A percentile compares a stretch with the other conserved stretches of the same genome.
Conservation (phyloP, 2,329 filamentous ascomycete species). For the Scedosporium apiospermum region DNA sequence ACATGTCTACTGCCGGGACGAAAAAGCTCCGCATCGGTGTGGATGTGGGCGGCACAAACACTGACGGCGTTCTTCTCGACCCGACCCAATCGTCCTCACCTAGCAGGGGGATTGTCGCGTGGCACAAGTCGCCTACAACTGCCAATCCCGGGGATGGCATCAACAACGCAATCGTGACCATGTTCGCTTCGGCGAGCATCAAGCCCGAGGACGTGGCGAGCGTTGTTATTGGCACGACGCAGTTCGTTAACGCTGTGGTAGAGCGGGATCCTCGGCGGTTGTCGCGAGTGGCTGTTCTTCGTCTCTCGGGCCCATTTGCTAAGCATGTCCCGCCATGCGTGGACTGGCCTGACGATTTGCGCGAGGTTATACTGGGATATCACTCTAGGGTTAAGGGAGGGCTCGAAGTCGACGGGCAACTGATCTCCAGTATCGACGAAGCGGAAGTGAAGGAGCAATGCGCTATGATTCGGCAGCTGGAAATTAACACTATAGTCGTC, state of each 20-base stretch:
- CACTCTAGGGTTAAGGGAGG: conserved; percentile 37
- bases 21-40: conserved; percentile 30
- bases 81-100: conserved; percentile 22
- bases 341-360: conserved; percentile 43
- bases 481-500: conserved; percentile 37
- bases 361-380: conserved; percentile 34
- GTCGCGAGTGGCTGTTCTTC: conserved; percentile 41
- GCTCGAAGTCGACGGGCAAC: conserved; percentile 38
- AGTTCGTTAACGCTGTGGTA: conserved; percentile 50
- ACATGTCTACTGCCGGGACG: background rate
- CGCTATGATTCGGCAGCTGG: conserved; percentile 25
- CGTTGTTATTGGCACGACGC: conserved; percentile 45
- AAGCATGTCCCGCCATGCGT: conserved; percentile 39
- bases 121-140: conserved; percentile 42
- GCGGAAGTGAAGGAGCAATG: conserved; percentile 29
- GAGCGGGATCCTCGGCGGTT: conserved; percentile 40
- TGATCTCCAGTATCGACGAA: conserved; percentile 35
- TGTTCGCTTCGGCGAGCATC: conserved; percentile 27
- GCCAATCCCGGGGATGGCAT: conserved; percentile 37
- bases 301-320: conserved; percentile 40
- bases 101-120: conserved; percentile 35
- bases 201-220: conserved; percentile 29
- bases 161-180: conserved; percentile 29
- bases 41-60: conserved; percentile 42
- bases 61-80: conserved; percentile 41